Percentiles rank a stretch among this genome's conserved stretches.
Conservation (phyloP, 306 rosid species). For the Pachyrhizus erosus region DNA sequence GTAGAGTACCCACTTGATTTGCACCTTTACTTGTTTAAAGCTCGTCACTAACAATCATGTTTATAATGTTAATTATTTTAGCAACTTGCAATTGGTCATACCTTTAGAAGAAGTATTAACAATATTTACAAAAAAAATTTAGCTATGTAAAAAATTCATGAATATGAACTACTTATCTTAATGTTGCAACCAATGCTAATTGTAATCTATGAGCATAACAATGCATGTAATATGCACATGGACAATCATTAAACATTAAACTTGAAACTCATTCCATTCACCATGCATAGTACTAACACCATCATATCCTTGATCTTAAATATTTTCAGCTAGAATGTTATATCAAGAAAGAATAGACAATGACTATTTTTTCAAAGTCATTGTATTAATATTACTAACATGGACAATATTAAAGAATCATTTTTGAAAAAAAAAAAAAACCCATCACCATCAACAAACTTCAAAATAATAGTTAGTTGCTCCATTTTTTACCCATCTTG, state of each 20-base stretch:
- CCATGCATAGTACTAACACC: neutral
- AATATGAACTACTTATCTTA: too few species aligned
- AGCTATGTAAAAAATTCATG: too few species aligned
- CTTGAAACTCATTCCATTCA: neutral
- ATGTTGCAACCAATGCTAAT: too few species aligned
- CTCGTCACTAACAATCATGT: neutral
- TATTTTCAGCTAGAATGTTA: neutral
- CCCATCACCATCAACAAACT: neutral
- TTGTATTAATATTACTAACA: neutral
- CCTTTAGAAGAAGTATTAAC: neutral
- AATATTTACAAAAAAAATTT: neutral
- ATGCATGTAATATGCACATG: neutral
- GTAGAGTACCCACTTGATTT: neutral
- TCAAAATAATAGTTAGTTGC: neutral
- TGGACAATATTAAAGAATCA: neutral
- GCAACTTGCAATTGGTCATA: too few species aligned
- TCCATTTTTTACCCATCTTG: neutral
- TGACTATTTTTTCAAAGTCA: neutral
- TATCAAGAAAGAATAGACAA: neutral
- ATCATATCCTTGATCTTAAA: neutral
- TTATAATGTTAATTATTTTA: neutral
- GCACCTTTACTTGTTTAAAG: neutral
- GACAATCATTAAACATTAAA: neutral
- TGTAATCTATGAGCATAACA: neutral
- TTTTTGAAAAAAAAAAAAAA: neutral